Percentiles rank a stretch among this genome's conserved stretches.
These are phyloP conservation scores for Blattamonas nauphoetae DNA, from an alignment of 78 protist genomes.

Conservation along the genomic window DNA sequence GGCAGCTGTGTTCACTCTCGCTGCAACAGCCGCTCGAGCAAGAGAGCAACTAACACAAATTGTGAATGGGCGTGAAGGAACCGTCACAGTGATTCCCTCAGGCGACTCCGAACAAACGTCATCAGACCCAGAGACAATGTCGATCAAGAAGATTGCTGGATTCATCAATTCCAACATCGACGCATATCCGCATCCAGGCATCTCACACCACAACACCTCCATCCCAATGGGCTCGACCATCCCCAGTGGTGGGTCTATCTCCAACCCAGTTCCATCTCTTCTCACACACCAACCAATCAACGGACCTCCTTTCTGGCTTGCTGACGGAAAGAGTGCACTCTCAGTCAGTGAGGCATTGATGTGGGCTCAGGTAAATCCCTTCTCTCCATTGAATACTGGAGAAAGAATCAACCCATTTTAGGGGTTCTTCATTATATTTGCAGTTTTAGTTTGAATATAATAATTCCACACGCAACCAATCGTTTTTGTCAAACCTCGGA, in stretches of 20 bases:
- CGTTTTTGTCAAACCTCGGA: no score
- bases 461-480: no score
- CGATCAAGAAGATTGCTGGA: background rate
- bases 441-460: no score
- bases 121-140: background rate
- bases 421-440: no score
- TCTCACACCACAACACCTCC: background rate
- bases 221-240: slow-evolving; percentile 5
- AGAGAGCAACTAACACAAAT: background rate
- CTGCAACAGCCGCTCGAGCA: background rate
- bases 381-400: slow-evolving; percentile 9
- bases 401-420: background rate
- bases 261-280: background rate
- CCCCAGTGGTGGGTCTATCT: background rate
- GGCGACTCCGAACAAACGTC: background rate
- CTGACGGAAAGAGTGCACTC: background rate
- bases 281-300: background rate
- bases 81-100: background rate
- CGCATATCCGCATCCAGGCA: background rate
- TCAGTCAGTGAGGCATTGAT: background rate
- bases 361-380: slow-evolving; percentile 7
- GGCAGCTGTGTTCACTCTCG: slow-evolving; percentile 1
- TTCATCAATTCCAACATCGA: background rate
- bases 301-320: background rate
- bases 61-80: background rate